Evolutionary conservation across 805 yeast species (phyloP).

Genomic region (Myxozyma kluyveri): DNA sequence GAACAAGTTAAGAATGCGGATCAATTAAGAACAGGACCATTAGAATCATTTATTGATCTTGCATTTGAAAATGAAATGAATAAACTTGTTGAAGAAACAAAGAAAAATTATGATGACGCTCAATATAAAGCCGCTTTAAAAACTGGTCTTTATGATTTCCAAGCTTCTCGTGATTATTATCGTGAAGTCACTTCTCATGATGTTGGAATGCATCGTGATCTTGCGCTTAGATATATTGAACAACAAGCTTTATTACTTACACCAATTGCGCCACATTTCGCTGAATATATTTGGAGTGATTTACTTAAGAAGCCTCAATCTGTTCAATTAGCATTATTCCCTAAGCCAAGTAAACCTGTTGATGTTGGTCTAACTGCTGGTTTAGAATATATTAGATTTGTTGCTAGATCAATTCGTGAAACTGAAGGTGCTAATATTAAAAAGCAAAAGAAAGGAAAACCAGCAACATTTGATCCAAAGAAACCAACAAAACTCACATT

Average conservation of each 20-base stretch:
- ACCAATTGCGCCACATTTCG: conserved; percentile 94
- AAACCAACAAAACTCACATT: conserved; percentile 72
- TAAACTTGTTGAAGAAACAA: conserved; percentile 68
- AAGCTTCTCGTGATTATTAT: conserved; percentile 92
- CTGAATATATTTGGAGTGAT: conserved; percentile 86
- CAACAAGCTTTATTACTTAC: conserved; percentile 78
- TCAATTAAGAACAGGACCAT: conserved; percentile 41
- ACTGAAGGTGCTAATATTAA: conserved; percentile 82
- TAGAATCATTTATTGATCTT: conserved; percentile 68
- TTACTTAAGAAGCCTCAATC: conserved; percentile 63
- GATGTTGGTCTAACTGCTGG: conserved; percentile 63
- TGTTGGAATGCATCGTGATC: conserved; percentile 75
- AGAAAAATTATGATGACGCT: conserved; percentile 66
- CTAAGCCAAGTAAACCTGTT: conserved; percentile 66
- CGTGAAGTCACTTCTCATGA: conserved; percentile 66
- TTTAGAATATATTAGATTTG: conserved; percentile 71
- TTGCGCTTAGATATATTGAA: conserved; percentile 79
- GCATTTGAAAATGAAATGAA: conserved; percentile 96
- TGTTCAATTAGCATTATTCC: conserved; percentile 76
- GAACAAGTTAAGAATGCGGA: conserved; percentile 47
- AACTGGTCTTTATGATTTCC: conserved; percentile 89
- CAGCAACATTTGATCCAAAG: conserved; percentile 68
- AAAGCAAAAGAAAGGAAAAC: conserved; percentile 81
- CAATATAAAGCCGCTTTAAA: conserved; percentile 87
- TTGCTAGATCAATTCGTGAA: conserved; percentile 85